Evolutionary conservation across 2,329 filamentous ascomycete genomes (phyloP).

Genomic region (Neoarthrinium moseri): DNA sequence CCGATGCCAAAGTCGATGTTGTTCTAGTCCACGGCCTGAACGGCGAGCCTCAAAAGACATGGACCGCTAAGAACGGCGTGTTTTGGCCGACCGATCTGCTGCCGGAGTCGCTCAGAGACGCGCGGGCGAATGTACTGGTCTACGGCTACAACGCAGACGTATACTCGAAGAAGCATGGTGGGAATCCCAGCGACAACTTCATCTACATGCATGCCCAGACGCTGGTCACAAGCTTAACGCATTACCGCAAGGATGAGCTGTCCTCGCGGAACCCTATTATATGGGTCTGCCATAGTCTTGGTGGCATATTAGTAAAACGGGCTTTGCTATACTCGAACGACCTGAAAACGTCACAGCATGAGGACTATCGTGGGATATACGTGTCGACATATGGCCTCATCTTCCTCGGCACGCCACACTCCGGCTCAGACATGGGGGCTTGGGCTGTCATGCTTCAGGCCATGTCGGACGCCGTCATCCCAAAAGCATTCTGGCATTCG

Average conservation of each 20-base stretch:
- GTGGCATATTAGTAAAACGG: constrained; percentile 70
- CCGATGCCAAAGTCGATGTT: constrained; percentile 60
- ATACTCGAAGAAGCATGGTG: constrained; percentile 45
- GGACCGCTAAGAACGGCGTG: constrained; percentile 53
- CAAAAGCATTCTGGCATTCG: constrained; percentile 64
- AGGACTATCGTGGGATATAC: constrained; percentile 66
- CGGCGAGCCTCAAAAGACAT: constrained; percentile 63
- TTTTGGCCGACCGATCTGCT: constrained; percentile 73
- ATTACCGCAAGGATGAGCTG: constrained; percentile 59
- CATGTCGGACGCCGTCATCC: constrained; percentile 64
- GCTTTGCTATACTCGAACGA: constrained; percentile 67
- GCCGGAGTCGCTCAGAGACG: constrained; percentile 54
- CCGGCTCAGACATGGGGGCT: constrained; percentile 64
- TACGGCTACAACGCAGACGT: constrained; percentile 76
- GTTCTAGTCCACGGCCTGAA: constrained; percentile 72
- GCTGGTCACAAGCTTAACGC: constrained; percentile 59
- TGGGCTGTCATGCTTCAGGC: constrained; percentile 68
- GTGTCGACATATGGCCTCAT: constrained; percentile 75
- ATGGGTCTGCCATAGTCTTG: constrained; percentile 73
- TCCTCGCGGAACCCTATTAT: constrained; percentile 66
- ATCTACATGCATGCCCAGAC: constrained; percentile 72
- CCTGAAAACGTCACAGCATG: constrained; percentile 55
- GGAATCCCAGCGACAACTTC: constrained; percentile 62
- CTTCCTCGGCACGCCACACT: constrained; percentile 76
- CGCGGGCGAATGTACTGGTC: constrained; percentile 63